These are phyloP conservation scores for Waltergamsia citrina DNA, from an alignment of 2,329 filamentous ascomycete species.

Conservation along the genomic window DNA sequence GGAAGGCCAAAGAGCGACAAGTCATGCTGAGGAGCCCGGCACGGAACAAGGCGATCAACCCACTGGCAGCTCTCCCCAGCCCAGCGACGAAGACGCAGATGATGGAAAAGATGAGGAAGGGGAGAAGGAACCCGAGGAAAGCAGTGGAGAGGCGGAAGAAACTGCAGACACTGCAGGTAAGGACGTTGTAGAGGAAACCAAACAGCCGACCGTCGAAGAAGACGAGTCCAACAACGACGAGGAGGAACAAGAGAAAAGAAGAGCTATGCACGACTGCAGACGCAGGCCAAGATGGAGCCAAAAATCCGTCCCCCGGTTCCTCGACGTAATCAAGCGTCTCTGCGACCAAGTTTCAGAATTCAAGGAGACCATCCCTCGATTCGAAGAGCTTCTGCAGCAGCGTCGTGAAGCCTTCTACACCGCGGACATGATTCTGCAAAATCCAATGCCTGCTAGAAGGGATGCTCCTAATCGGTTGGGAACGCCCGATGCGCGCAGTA, in stretches of 20 bases:
- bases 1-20: too few species aligned
- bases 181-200: not conserved
- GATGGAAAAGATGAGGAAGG: too few species aligned
- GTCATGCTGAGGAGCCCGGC: too few species aligned
- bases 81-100: not conserved
- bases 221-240: not conserved
- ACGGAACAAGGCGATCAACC: too few species aligned
- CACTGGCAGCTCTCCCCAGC: not conserved
- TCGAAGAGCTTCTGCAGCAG: slow-evolving; percentile 61
- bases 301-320: slow-evolving; percentile 41
- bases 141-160: too few species aligned
- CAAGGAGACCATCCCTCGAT: slow-evolving; percentile 56
- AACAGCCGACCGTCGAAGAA: too few species aligned
- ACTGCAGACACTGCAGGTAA: not conserved
- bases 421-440: slow-evolving; percentile 37
- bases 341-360: slow-evolving; percentile 54
- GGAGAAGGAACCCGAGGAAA: too few species aligned
- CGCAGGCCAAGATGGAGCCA: slow-evolving; percentile 43
- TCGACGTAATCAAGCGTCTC: slow-evolving; percentile 48
- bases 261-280: slow-evolving; percentile 40
- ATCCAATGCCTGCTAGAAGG: slow-evolving; percentile 17
- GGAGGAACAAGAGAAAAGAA: slow-evolving; percentile 25
- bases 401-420: slow-evolving; percentile 55
- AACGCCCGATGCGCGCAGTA: slow-evolving; percentile 32
- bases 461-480: slow-evolving; percentile 18